Conservation (phyloP, 225 moss, liverwort and hornwort genomes). For the Marchantia polymorpha region DNA sequence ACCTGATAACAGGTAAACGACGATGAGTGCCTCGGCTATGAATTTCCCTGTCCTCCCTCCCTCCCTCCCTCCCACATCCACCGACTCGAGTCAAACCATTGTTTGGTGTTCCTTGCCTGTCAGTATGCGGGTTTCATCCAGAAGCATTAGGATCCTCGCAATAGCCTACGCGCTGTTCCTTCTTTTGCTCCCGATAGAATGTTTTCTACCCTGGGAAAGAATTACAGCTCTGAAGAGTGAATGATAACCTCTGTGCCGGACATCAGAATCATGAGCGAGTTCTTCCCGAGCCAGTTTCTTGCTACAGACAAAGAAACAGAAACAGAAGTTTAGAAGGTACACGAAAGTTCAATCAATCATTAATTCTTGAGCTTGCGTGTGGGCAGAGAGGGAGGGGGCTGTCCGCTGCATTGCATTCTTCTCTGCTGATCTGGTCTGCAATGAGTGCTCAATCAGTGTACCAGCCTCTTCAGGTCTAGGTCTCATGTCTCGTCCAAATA, state of each 20-base stretch:
- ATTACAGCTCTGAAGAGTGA: not conserved
- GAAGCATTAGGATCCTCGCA: not conserved
- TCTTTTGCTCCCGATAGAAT: not conserved
- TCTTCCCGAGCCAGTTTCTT: not conserved
- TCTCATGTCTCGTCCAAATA: not conserved
- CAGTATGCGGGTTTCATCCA: not conserved
- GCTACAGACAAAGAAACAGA: not conserved
- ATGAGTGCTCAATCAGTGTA: not conserved
- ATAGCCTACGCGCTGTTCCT: not conserved
- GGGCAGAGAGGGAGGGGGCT: not conserved
- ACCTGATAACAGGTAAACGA: not conserved
- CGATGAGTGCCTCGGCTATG: not conserved
- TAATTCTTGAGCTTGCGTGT: not conserved
- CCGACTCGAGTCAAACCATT: not conserved
- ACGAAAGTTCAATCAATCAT: not conserved
- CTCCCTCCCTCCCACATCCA: not conserved
- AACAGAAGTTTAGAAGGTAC: not conserved
- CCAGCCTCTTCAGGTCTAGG: not conserved
- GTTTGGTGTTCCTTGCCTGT: not conserved
- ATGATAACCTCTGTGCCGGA: not conserved
- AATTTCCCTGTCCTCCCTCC: not conserved
- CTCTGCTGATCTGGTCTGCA: too few relatives aligned
- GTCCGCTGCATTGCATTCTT: not conserved
- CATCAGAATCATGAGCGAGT: not conserved
- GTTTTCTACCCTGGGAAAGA: not conserved